Base-by-base conservation (phyloP, 1,139 yeast genomes). In the Meyerozyma smithsonii region DNA sequence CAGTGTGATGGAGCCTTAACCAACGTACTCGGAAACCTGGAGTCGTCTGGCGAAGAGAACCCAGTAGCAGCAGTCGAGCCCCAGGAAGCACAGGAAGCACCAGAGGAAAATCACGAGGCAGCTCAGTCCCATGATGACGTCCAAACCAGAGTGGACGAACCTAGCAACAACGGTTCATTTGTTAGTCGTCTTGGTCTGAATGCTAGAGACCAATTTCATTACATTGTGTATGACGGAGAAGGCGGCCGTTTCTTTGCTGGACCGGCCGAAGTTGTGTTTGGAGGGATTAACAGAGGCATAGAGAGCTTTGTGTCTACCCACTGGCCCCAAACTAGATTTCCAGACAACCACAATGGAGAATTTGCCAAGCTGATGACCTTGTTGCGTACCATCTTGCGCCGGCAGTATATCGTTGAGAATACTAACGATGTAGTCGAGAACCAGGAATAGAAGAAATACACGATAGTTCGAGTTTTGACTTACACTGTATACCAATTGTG, bases 241-340 rank as follows among this genome's bases (percentile, higher is more conserved):
- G 34, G 15, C 4, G 34, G 34, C 14, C 20, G 34, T 4, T 18
- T 30, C 12, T 18, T 30, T 8, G 20, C 34, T 30, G 34, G 34
- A 3, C 34, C 34, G 4, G 34, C 34, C 8, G 34, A 30, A 8
- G 10, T 30, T 15, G 34, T 30, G 34, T 30, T 30, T 30, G 34
- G 34, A 18, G 34, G 34, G 20, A 18, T 30, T 18, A 30, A 30
- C 21, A 30, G 34, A 30, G 34, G 34, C 20, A 11, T 30, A 11
- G 34, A 30, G 12, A 30, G 34, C 34, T 30, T 30, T 18, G 21
- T 30, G n/a, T 17, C 34, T 8, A 30, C 19, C 21, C 34, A 30
- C 34, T 30, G 34, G 34, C 34, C 34, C 34, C 20, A 30, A 16
- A 30, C 34, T 14, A 30, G 16, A 14, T 17, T 30, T 30, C 20